These are phyloP conservation scores for Boletus sp. DNA, from an alignment of 768 basidiomycete species.

Conservation along the genomic window DNA sequence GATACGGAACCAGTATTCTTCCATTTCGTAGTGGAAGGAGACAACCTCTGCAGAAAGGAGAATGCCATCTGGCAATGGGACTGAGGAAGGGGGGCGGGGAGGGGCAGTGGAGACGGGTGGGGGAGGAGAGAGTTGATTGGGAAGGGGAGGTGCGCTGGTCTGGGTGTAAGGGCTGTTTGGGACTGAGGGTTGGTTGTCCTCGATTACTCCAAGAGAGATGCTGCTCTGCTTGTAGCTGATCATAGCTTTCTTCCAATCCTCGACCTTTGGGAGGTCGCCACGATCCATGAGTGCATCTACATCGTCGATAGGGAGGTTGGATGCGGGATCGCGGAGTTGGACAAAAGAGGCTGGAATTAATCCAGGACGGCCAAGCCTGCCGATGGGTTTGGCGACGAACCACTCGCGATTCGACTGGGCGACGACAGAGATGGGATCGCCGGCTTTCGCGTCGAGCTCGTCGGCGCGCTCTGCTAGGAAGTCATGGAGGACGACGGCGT, in stretches of 20 bases:
- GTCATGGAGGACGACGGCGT: conserved; percentile 94
- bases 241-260: conserved; percentile 98
- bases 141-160: conserved; percentile 14
- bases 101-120: conserved; percentile 11
- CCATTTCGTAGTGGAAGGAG: conserved; percentile 96
- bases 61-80: conserved; percentile 73
- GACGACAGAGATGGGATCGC: conserved; percentile 93
- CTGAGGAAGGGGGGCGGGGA: conserved; percentile 39
- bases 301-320: conserved; percentile 75
- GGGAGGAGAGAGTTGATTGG: neutral
- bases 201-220: conserved; percentile 91
- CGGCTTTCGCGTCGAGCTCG: conserved; percentile 91
- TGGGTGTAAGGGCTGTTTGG: conserved; percentile 41
- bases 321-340: conserved; percentile 89
- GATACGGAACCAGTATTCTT: conserved; percentile 97
- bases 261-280: conserved; percentile 91
- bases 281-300: conserved; percentile 76
- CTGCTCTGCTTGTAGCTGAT: conserved; percentile 94
- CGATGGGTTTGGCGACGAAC: conserved; percentile 99
- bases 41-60: conserved; percentile 85
- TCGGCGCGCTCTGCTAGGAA: conserved; percentile 94
- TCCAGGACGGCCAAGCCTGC: conserved; percentile 89
- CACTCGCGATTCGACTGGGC: conserved; percentile 99
- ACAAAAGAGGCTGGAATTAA: conserved; percentile 97
- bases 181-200: conserved; percentile 48